These are phyloP conservation scores for Penicillium parvum DNA, from an alignment of 495 filamentous ascomycete genomes.

Conservation along the genomic window DNA sequence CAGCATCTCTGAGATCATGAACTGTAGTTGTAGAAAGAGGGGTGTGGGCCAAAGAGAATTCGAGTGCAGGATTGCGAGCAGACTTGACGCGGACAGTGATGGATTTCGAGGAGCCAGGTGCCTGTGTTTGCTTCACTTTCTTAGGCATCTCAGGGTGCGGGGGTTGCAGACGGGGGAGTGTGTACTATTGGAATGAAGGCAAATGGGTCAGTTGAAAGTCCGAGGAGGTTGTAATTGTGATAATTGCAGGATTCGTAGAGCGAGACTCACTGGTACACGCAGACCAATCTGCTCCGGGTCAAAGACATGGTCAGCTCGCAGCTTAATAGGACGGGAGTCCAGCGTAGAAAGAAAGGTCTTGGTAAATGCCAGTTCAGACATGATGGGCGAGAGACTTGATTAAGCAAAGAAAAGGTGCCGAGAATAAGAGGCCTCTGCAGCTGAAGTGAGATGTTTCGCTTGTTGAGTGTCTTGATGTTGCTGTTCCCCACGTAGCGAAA, in stretches of 20 bases:
- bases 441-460: not conserved
- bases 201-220: not conserved
- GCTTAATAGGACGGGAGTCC: conserved; percentile 69
- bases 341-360: conserved; percentile 77
- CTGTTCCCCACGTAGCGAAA: not conserved
- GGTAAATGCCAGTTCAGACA: conserved; percentile 83
- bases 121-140: conserved; percentile 37
- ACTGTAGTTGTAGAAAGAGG: conserved; percentile 61
- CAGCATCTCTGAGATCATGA: conserved; percentile 63
- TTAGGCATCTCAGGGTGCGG: conserved; percentile 49
- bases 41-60: conserved; percentile 55
- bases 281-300: conserved; percentile 70
- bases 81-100: conserved; percentile 66
- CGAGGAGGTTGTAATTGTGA: not conserved
- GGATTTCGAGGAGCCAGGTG: conserved; percentile 44
- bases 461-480: not conserved
- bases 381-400: conserved; percentile 29
- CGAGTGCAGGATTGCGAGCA: conserved; percentile 64
- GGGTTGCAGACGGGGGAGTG: conserved; percentile 43
- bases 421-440: not conserved
- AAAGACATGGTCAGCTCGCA: conserved; percentile 79
- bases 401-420: not conserved
- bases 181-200: conserved; percentile 32
- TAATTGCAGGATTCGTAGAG: not conserved
- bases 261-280: conserved; percentile 60